Evolutionary conservation across 2,329 filamentous ascomycete species (phyloP).

Genomic region (Coniella vitis): DNA sequence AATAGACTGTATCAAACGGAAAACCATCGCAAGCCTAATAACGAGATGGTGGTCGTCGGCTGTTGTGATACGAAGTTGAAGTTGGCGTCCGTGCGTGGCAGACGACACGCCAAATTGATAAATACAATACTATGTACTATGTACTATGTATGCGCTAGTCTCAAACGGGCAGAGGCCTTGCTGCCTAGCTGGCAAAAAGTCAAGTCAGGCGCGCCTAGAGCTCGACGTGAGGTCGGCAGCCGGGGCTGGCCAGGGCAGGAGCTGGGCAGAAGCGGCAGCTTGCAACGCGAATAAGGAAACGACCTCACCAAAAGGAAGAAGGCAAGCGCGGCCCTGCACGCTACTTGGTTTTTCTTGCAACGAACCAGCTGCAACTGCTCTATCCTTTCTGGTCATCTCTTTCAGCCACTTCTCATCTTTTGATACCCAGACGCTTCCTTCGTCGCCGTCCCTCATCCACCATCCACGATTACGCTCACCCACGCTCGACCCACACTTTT

Average conservation of each 20-base stretch:
- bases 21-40: too few species aligned
- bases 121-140: too few species aligned
- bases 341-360: not conserved
- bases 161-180: slow-evolving; percentile 1
- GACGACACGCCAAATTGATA: too few species aligned
- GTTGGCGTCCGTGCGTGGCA: too few species aligned
- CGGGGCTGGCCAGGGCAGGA: not conserved
- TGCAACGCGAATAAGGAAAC: slow-evolving; percentile 1
- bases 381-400: not conserved
- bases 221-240: not conserved
- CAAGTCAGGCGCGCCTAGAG: slow-evolving; percentile 7
- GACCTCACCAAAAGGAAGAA: not conserved
- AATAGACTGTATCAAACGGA: too few species aligned
- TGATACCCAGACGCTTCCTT: not conserved
- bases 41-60: too few species aligned
- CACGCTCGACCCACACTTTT: slow-evolving; percentile 12
- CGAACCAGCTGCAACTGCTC: not conserved
- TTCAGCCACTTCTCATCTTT: not conserved
- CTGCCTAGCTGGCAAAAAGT: slow-evolving; percentile 14
- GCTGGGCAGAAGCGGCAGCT: not conserved
- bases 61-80: too few species aligned
- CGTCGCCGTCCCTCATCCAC: not conserved
- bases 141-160: slow-evolving; percentile 1
- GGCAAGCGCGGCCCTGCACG: not conserved
- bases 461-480: slow-evolving; percentile 6